phyloP scores from a whole-genome alignment of 2,329 filamentous ascomycete species.

The Colletotrichum camelliae region DNA sequence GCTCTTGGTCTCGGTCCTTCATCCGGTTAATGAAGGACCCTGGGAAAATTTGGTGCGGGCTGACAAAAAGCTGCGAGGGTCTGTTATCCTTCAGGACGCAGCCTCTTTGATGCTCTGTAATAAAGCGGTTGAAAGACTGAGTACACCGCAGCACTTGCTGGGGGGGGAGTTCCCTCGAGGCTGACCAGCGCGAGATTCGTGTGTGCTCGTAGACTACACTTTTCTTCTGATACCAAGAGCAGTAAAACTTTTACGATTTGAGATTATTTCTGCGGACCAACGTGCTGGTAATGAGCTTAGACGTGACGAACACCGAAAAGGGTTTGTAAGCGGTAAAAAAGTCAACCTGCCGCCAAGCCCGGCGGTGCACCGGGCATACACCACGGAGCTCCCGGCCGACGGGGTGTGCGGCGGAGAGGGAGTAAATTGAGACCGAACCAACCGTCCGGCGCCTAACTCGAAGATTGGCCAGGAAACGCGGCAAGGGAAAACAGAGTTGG shows the following conservation, averaged over 20 bases:
- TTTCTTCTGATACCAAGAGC: not conserved
- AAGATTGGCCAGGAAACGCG: not conserved
- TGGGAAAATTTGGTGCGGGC: not conserved
- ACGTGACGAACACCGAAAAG: not conserved
- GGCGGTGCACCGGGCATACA: not conserved
- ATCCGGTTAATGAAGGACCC: not conserved
- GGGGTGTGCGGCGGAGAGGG: not conserved
- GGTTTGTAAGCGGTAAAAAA: not conserved
- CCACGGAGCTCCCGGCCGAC: not conserved
- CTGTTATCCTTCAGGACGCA: not conserved
- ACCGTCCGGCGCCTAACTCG: not conserved
- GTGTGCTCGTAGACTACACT: not conserved
- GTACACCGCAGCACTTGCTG: not conserved
- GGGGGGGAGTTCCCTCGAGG: not conserved
- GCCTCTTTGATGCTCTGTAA: not conserved
- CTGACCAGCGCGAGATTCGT: not conserved
- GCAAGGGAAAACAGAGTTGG: not conserved
- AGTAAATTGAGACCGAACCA: not conserved
- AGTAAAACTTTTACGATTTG: not conserved
- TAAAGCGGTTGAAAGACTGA: not conserved
- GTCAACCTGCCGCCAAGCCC: not conserved
- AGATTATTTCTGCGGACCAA: not conserved
- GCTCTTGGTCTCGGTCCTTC: not conserved
- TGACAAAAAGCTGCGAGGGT: not conserved
- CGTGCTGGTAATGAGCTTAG: not conserved